Percentiles rank a stretch among this genome's conserved stretches.
These are phyloP conservation scores for Epichloe gansuensis DNA, from an alignment of 2,329 filamentous ascomycete genomes.

Conservation along the genomic window DNA sequence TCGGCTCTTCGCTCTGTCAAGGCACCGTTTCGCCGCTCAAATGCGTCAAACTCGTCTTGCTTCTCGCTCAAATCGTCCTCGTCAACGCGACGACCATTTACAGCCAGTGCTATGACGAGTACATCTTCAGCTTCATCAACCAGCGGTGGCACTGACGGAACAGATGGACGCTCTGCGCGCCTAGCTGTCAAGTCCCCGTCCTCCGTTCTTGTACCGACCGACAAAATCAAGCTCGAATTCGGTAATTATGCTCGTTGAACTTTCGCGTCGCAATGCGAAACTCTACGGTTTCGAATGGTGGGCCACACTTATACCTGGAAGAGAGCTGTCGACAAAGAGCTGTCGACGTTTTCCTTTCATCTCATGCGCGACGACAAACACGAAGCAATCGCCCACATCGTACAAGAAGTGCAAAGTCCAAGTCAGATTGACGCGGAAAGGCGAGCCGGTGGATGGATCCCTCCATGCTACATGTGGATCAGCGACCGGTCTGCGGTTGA, in stretches of 20 bases:
- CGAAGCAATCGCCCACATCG: constrained; percentile 64
- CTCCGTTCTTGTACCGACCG: constrained; percentile 42
- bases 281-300: constrained; percentile 91
- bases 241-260: constrained; percentile 93
- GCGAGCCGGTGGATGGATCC: constrained; percentile 74
- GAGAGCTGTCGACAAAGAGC: constrained; percentile 58
- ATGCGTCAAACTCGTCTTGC: constrained; percentile 6
- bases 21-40: constrained; percentile 20
- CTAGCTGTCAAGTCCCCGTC: constrained; percentile 12
- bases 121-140: not conserved
- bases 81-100: constrained; percentile 9
- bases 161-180: not conserved
- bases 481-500: constrained; percentile 58
- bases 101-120: constrained; percentile 10
- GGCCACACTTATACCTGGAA: constrained; percentile 76
- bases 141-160: not conserved
- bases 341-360: constrained; percentile 61
- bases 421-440: constrained; percentile 60
- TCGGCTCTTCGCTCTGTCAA: constrained; percentile 35
- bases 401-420: constrained; percentile 63
- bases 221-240: constrained; percentile 82
- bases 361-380: constrained; percentile 53
- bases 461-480: constrained; percentile 84
- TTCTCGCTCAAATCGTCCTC: constrained; percentile 9
- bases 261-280: constrained; percentile 58